Percentiles rank a stretch among this genome's conserved stretches.
These are phyloP conservation scores for Deuterostichococcus epilithicus DNA, from an alignment of 139 green algal genomes.

Conservation along the genomic window DNA sequence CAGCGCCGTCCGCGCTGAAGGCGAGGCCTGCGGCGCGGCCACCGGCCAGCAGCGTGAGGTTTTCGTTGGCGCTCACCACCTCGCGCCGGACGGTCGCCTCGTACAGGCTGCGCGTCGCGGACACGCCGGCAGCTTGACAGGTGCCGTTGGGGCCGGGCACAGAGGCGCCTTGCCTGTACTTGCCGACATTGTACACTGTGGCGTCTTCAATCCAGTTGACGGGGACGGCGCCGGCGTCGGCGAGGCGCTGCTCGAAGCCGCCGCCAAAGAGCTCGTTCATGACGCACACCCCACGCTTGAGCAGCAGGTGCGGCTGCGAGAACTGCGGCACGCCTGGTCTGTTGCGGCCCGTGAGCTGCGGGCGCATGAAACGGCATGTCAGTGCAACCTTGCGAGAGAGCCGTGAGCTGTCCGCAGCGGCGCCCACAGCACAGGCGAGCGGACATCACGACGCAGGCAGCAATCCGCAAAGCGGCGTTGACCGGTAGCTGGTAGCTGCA, in stretches of 20 bases:
- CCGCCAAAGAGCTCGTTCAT: not conserved
- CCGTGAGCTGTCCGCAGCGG: too few relatives aligned
- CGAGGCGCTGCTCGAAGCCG: not conserved
- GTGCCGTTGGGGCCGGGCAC: not conserved
- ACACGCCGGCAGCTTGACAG: not conserved
- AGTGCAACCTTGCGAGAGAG: not conserved
- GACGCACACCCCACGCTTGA: not conserved
- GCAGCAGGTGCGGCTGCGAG: slow-evolving; percentile 5
- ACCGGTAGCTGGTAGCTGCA: too few relatives aligned
- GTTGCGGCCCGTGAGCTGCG: not conserved
- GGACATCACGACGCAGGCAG: too few relatives aligned
- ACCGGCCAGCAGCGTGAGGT: not conserved
- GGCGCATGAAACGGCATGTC: not conserved
- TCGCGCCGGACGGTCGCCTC: not conserved
- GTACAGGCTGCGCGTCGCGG: not conserved
- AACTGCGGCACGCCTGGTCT: slow-evolving; percentile 3
- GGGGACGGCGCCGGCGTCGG: not conserved
- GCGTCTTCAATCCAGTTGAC: slow-evolving; percentile 5
- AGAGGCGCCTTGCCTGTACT: not conserved
- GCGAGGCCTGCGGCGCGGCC: not conserved
- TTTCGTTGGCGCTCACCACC: not conserved
- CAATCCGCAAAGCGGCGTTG: too few relatives aligned
- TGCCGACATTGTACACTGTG: not conserved
- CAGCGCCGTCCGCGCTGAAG: not conserved
- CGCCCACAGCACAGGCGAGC: too few relatives aligned